Base-by-base conservation (phyloP, 176 grass and related monocot species). In the Eragrostis curvula region DNA sequence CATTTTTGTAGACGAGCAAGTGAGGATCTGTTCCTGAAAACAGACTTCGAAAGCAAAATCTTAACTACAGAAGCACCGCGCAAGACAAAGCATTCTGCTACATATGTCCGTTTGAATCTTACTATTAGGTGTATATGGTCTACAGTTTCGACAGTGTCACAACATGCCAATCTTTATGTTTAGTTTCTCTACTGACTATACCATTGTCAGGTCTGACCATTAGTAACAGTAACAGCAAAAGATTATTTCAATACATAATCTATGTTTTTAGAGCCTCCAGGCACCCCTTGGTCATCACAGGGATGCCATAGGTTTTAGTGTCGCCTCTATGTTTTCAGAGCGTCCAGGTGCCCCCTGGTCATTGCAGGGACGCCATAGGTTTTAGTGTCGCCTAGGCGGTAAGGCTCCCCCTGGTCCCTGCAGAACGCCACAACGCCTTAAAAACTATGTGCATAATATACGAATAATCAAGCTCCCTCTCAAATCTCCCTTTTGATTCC, bases 111-210 rank as follows among this genome's bases (percentile, higher is more conserved):
- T 67, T 49, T 40, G 32, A 27, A 49, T 78, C 43, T 49, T 42
- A 42, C 20, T 24, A 0, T 29, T 59, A 18, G 21, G 27, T 72
- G 23, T 60, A 74, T 68, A 21, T 59, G 8, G 5, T 52, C 48
- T 50, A n/a, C 59, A 79, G 49, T 13, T 25, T 16, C 18, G 6
- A 70, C 45, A 44, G 0, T 44, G 16, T 56, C 47, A 48, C 24
- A 17, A 24, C 71, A 83, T 2, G 71, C 0, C 24, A 71, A 44
- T 12, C 12, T 24, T 66, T 51, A 27, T 51, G 43, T 40, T 28
- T 71, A 12, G n/a, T 65, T 53, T 86, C 50, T 57, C 48, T 29
- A 73, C 48, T 55, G 12, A 80, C 32, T 66, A 48, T 71, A 58
- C 7, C 13, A 42, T 21, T 21, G n/a, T 41, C 28, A 40, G 52